Evolutionary conservation across 2,329 filamentous ascomycete species (phyloP).

Genomic region (Colletotrichum tofieldiae): DNA sequence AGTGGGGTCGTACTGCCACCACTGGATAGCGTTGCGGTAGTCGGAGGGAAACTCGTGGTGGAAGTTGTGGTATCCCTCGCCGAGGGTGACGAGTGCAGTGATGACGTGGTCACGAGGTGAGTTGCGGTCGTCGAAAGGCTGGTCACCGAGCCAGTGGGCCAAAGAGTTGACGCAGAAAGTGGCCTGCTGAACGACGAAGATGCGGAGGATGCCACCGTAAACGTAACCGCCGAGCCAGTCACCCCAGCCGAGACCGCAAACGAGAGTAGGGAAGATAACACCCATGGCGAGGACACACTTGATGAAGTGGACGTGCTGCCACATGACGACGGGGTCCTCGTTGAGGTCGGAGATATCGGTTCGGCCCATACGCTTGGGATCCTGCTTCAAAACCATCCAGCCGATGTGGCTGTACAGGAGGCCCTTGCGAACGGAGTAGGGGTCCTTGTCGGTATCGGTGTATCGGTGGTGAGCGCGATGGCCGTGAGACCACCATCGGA

Average conservation of each 20-base stretch:
- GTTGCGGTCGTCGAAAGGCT: constrained; percentile 94
- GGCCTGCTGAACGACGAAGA: constrained; percentile 92
- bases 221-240: constrained; percentile 88
- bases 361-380: constrained; percentile 89
- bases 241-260: constrained; percentile 84
- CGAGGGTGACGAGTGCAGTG: constrained; percentile 87
- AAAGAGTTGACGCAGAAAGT: constrained; percentile 95
- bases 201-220: constrained; percentile 87
- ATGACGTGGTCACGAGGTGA: constrained; percentile 90
- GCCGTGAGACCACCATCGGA: constrained; percentile 90
- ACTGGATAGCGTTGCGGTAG: constrained; percentile 92
- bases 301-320: constrained; percentile 90
- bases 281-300: constrained; percentile 85
- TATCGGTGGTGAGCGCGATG: constrained; percentile 93
- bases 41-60: constrained; percentile 95
- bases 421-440: constrained; percentile 92
- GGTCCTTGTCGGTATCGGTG: constrained; percentile 93
- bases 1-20: constrained; percentile 93
- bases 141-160: constrained; percentile 92
- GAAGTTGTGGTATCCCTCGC: constrained; percentile 95
- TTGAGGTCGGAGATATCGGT: constrained; percentile 92
- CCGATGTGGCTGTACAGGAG: constrained; percentile 84
- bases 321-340: constrained; percentile 87
- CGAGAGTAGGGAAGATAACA: constrained; percentile 80
- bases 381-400: constrained; percentile 96